Evolutionary conservation across 2,329 filamentous ascomycete genomes (phyloP).

Genomic region (Apiospora malaysiana): DNA sequence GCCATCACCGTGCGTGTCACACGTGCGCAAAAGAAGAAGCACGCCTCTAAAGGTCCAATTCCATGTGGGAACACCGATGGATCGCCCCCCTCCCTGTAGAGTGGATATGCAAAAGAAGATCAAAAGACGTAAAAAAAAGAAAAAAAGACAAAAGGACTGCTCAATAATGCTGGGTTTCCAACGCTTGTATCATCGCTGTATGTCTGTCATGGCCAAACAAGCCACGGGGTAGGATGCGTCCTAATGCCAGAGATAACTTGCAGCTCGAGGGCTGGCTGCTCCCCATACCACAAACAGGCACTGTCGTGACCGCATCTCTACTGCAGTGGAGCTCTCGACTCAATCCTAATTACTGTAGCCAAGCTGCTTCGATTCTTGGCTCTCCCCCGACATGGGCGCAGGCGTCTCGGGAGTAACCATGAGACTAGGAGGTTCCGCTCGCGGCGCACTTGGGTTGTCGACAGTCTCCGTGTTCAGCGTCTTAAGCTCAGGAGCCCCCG

Average conservation of each 20-base stretch:
- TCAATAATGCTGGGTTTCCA: neutral
- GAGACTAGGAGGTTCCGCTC: slow-evolving; percentile 31
- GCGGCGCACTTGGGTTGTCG: slow-evolving; percentile 41
- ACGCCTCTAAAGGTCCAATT: neutral
- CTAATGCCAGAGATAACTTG: no score
- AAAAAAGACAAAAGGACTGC: neutral
- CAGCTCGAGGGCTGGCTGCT: neutral
- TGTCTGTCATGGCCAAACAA: neutral
- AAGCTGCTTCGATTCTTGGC: slow-evolving; percentile 50
- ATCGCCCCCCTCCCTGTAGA: neutral
- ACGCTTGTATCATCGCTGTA: neutral
- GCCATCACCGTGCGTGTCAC: neutral
- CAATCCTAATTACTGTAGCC: slow-evolving; percentile 35
- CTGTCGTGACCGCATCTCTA: neutral
- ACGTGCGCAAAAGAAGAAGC: neutral
- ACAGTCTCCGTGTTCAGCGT: neutral
- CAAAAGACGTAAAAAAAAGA: neutral
- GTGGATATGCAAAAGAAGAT: neutral
- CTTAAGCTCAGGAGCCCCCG: neutral
- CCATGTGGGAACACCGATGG: neutral
- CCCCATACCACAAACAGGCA: neutral
- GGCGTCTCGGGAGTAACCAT: slow-evolving; percentile 57
- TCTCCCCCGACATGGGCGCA: slow-evolving; percentile 41
- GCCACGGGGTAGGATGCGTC: neutral
- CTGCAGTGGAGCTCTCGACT: neutral